phyloP scores from a whole-genome alignment of 2,329 filamentous ascomycete genomes.

The Aspergillus alliaceus region DNA sequence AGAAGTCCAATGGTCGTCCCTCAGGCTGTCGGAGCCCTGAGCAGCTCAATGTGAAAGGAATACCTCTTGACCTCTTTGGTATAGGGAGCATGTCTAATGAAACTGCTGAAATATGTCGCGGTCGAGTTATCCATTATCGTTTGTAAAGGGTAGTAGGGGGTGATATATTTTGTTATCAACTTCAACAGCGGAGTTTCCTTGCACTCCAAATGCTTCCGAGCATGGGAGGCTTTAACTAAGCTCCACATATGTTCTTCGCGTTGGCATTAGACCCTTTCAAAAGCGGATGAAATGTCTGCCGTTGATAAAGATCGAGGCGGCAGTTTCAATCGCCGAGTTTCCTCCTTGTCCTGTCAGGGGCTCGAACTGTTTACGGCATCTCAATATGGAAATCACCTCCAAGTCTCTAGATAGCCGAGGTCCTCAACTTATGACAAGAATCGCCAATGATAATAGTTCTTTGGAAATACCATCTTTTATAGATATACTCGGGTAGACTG shows the following conservation, averaged over 20 bases:
- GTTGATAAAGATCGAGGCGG: background rate
- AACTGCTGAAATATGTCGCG: background rate
- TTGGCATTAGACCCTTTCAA: background rate
- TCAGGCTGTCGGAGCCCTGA: background rate
- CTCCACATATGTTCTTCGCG: background rate
- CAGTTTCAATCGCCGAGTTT: background rate
- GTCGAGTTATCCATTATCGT: background rate
- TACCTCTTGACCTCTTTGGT: background rate
- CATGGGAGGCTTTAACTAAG: background rate
- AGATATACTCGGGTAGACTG: background rate
- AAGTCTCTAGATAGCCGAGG: background rate
- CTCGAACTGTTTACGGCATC: background rate
- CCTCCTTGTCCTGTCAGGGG: background rate
- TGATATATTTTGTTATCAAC: background rate
- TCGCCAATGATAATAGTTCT: background rate
- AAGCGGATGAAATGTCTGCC: background rate
- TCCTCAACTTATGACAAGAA: background rate
- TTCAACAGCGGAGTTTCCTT: background rate
- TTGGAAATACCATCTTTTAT: background rate
- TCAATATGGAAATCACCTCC: background rate
- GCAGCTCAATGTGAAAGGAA: background rate
- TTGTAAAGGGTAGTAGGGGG: background rate
- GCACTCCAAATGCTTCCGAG: background rate
- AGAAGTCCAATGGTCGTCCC: background rate
- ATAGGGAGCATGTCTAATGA: background rate